These are phyloP conservation scores for Pestalotiopsis sp. DNA, from an alignment of 2,329 filamentous ascomycete genomes.

Conservation along the genomic window DNA sequence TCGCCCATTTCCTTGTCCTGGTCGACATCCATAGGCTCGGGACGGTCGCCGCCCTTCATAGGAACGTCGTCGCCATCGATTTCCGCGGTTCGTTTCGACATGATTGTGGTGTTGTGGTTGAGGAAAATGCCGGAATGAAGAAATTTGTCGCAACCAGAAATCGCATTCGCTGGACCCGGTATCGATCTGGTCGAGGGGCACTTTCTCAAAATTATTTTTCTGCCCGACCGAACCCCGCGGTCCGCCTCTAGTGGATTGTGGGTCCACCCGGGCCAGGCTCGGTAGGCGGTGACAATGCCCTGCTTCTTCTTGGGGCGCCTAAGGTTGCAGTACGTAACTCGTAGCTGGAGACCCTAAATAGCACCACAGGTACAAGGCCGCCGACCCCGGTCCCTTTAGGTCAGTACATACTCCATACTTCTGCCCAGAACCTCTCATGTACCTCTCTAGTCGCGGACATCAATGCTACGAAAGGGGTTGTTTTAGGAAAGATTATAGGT, in stretches of 20 bases:
- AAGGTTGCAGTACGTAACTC: no score
- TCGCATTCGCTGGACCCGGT: neutral
- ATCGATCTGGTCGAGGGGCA: neutral
- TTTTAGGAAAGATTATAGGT: no score
- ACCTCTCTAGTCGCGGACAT: no score
- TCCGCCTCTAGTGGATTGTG: neutral
- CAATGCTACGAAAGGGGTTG: no score
- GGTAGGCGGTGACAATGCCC: slow-evolving; percentile 12
- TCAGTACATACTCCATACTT: no score
- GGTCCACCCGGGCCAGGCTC: neutral
- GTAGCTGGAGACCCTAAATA: no score
- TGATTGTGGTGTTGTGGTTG: slow-evolving; percentile 28
- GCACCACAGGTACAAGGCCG: neutral
- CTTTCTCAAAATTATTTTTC: slow-evolving; percentile 11
- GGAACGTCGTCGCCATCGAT: slow-evolving; percentile 46
- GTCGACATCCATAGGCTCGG: slow-evolving; percentile 61
- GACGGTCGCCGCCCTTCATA: slow-evolving; percentile 11
- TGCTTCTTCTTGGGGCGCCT: neutral
- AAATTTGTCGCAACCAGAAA: neutral
- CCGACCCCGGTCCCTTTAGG: no score
- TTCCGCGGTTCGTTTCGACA: slow-evolving; percentile 64
- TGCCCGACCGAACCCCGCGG: slow-evolving; percentile 23
- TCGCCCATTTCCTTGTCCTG: slow-evolving; percentile 69
- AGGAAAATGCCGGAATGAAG: slow-evolving; percentile 13
- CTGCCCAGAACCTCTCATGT: no score